phyloP scores from a whole-genome alignment of 2,329 filamentous ascomycete genomes.

The Paraphoma chrysanthemicola region DNA sequence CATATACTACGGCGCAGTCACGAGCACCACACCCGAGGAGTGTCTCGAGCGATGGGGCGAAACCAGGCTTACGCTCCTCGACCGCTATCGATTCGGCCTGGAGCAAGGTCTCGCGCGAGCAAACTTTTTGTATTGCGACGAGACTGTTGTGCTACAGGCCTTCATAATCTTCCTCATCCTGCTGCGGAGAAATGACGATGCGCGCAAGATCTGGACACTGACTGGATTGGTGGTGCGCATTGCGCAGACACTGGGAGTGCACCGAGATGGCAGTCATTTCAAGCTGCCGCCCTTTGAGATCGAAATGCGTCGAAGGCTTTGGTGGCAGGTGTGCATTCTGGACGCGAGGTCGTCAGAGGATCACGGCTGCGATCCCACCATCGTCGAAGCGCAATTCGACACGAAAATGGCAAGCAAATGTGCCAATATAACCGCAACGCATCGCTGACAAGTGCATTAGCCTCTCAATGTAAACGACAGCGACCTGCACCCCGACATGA shows the following conservation, averaged over 20 bases:
- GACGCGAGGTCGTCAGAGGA: slow-evolving; percentile 69
- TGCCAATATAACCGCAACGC: not conserved
- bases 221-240: slow-evolving; percentile 66
- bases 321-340: slow-evolving; percentile 67
- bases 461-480: slow-evolving; percentile 65
- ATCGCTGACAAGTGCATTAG: slow-evolving; percentile 20
- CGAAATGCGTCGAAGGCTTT: slow-evolving; percentile 65
- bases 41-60: slow-evolving; percentile 59
- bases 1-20: slow-evolving; percentile 67
- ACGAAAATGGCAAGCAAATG: slow-evolving; percentile 55
- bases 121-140: slow-evolving; percentile 68
- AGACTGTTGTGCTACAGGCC: slow-evolving; percentile 67
- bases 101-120: slow-evolving; percentile 70
- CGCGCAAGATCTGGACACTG: slow-evolving; percentile 64
- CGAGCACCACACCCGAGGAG: slow-evolving; percentile 57
- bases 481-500: slow-evolving; percentile 59
- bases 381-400: slow-evolving; percentile 65
- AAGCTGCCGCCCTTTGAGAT: slow-evolving; percentile 65
- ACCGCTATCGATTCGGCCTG: slow-evolving; percentile 66
- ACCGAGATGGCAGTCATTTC: slow-evolving; percentile 65
- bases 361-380: slow-evolving; percentile 68
- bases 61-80: slow-evolving; percentile 57
- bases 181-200: slow-evolving; percentile 59
- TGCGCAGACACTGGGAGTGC: slow-evolving; percentile 65
- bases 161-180: slow-evolving; percentile 68